These are phyloP conservation scores for Suillus decipiens DNA, from an alignment of 768 basidiomycete species.

Conservation along the genomic window DNA sequence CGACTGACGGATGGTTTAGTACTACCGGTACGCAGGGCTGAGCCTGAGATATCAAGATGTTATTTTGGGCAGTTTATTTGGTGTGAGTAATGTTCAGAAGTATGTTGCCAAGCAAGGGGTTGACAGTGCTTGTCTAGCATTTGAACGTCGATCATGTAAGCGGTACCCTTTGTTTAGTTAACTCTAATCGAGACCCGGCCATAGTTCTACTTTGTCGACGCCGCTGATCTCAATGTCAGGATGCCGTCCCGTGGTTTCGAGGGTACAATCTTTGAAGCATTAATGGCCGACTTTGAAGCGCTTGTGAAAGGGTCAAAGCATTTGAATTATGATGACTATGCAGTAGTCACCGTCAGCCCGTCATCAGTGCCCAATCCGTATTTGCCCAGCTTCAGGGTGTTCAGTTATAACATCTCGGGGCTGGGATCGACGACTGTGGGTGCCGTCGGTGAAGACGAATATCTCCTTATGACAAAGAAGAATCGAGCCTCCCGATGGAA, in stretches of 20 bases:
- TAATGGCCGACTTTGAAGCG: slow-evolving; percentile 65
- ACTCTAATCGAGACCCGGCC: slow-evolving; percentile 1
- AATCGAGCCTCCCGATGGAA: slow-evolving; percentile 10
- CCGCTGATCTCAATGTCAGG: slow-evolving; percentile 46
- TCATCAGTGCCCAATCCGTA: slow-evolving; percentile 88
- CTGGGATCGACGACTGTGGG: slow-evolving; percentile 4
- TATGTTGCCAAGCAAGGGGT: slow-evolving; percentile 28
- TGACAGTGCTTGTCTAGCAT: slow-evolving; percentile 46
- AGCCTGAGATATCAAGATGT: slow-evolving; percentile 86
- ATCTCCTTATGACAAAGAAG: slow-evolving; percentile 6
- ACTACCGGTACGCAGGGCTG: slow-evolving; percentile 70
- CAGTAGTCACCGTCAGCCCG: slow-evolving; percentile 78
- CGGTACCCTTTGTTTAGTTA: slow-evolving; percentile 16
- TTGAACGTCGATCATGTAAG: slow-evolving; percentile 84
- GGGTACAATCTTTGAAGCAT: slow-evolving; percentile 38
- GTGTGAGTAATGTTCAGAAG: slow-evolving; percentile 49
- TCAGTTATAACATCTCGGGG: slow-evolving; percentile 74
- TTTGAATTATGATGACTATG: slow-evolving; percentile 64
- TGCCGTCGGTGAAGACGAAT: slow-evolving; percentile 15
- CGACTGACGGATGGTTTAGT: slow-evolving; percentile 32
- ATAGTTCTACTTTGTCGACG: slow-evolving; percentile 60
- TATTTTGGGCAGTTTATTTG: slow-evolving; percentile 82
- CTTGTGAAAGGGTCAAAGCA: slow-evolving; percentile 55
- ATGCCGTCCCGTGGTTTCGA: not conserved
- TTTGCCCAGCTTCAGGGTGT: slow-evolving; percentile 78